Evolutionary conservation across 139 green algal species (phyloP), one percentile per base, ranked within the genome.

Genomic region (Coccomyxa sp.): DNA sequence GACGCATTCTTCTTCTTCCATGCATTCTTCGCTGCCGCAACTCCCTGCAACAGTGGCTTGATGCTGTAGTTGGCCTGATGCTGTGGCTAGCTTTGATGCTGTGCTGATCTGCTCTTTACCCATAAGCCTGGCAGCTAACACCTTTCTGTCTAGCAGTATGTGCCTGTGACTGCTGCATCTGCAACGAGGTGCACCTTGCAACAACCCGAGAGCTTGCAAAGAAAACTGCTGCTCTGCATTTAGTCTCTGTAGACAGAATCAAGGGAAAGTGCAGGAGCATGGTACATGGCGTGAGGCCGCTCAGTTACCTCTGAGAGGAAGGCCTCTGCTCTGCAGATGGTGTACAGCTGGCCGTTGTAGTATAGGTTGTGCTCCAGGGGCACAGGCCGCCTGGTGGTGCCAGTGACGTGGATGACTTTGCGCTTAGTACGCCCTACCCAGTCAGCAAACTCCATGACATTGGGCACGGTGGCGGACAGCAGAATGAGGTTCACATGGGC

Each of bases 371-470:
- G 96, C 89, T 99, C 91, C 76, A 99, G 87, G 1, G 96, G 96
- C 10, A 99, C 95, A 3, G 96, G 96, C 0, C 96, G 89, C 80
- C 92, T 92, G 6, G 70, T 87, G 41, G 95, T 99, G 79, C 91
- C 91, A 33, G 92, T 95, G 0, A 99, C 92, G 77, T 95, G 91
- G 10, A 98, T 87, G 31, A 89, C 80, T 80, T 93, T 93, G 54
- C 90, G 86, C 84, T 98, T 98, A 76, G 95, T 99, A 31, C 95
- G 86, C 1, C 96, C 96, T 77, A 99, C 93, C 96, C 96, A 99
- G 81, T 95, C 91, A 0, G 96, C 96, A 90, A 99, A 99, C 85
- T 99, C 96, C 81, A 94, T 90, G 6, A 97, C 92, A 80, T 99
- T 99, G 64, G 96, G 96, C 39, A 99, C 94, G 7, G 96, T 99